phyloP scores from a whole-genome alignment of 2,329 filamentous ascomycete genomes.

The Pyrenophora seminiperda region DNA sequence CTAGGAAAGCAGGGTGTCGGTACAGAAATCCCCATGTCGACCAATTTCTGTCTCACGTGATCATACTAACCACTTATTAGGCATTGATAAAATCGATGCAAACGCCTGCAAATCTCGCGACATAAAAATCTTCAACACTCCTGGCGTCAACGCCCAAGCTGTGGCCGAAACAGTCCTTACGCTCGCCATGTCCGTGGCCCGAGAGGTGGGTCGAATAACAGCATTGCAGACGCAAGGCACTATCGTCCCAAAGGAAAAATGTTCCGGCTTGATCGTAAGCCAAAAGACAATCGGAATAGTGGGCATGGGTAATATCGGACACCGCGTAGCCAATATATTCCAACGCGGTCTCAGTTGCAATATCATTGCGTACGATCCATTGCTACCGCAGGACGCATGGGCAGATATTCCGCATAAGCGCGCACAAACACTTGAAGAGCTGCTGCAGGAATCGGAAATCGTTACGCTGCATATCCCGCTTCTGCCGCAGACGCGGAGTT shows the following conservation, averaged over 20 bases:
- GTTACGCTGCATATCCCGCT: slow-evolving; percentile 32
- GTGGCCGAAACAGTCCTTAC: slow-evolving; percentile 51
- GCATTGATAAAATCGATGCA: slow-evolving; percentile 53
- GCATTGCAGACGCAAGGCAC: slow-evolving; percentile 41
- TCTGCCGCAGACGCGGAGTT: slow-evolving; percentile 28
- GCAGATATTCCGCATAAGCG: slow-evolving; percentile 22
- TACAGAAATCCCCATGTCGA: too few species aligned
- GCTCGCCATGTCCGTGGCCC: slow-evolving; percentile 43
- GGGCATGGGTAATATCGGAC: slow-evolving; percentile 51
- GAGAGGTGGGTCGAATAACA: slow-evolving; percentile 30
- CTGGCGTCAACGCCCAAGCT: slow-evolving; percentile 52
- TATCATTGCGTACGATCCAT: slow-evolving; percentile 49
- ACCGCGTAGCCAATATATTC: slow-evolving; percentile 23
- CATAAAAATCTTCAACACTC: slow-evolving; percentile 56
- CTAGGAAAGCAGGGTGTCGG: slow-evolving; percentile 57
- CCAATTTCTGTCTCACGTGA: too few species aligned
- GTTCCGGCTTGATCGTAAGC: slow-evolving; percentile 48
- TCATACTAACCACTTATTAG: too few species aligned
- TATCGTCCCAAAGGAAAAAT: slow-evolving; percentile 49
- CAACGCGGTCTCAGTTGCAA: slow-evolving; percentile 48
- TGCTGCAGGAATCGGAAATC: slow-evolving; percentile 23
- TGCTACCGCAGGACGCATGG: slow-evolving; percentile 52
- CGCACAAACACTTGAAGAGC: slow-evolving; percentile 23
- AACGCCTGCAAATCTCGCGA: slow-evolving; percentile 47
- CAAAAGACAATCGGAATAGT: slow-evolving; percentile 55